These are phyloP conservation scores for Globisporangium spiculum DNA, from an alignment of 352 stramenopile genomes.

Conservation along the genomic window DNA sequence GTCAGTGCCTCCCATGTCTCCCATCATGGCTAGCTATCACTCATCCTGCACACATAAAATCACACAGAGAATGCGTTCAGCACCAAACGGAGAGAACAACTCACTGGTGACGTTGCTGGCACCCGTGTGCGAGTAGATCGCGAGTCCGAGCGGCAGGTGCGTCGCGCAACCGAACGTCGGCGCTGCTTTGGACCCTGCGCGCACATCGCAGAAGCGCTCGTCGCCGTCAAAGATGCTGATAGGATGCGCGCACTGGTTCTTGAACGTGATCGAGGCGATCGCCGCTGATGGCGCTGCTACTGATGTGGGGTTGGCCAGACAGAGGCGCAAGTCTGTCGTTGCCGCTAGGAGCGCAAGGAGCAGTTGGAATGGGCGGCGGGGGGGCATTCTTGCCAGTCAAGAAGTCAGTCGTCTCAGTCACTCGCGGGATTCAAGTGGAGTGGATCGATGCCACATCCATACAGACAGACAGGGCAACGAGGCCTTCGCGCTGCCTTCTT, in stretches of 20 bases:
- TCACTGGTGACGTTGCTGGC: constrained; percentile 14
- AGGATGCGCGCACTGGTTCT: not conserved
- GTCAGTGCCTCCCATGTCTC: not conserved
- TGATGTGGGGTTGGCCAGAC: not conserved
- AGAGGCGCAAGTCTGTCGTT: no score
- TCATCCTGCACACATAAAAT: not conserved
- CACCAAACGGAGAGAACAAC: not conserved
- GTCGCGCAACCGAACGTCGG: constrained; percentile 12
- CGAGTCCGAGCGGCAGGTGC: constrained; percentile 5
- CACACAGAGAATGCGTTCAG: not conserved
- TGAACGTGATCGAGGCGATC: not conserved
- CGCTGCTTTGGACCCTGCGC: not conserved
- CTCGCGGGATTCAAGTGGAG: not conserved
- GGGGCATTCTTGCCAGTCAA: not conserved
- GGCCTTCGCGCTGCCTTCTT: no score
- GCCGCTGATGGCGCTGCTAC: not conserved
- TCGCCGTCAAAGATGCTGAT: not conserved
- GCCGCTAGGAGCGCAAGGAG: not conserved
- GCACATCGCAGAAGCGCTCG: not conserved
- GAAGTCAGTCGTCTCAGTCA: not conserved
- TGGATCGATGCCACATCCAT: not conserved
- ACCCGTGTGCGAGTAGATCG: constrained; percentile 14
- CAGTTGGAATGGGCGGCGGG: not conserved
- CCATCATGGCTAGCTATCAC: not conserved
- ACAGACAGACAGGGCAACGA: no score